Evolutionary conservation across 768 basidiomycete species (phyloP), one percentile per base, ranked within the genome.

Genomic region (Pleurotus tuber-regium): DNA sequence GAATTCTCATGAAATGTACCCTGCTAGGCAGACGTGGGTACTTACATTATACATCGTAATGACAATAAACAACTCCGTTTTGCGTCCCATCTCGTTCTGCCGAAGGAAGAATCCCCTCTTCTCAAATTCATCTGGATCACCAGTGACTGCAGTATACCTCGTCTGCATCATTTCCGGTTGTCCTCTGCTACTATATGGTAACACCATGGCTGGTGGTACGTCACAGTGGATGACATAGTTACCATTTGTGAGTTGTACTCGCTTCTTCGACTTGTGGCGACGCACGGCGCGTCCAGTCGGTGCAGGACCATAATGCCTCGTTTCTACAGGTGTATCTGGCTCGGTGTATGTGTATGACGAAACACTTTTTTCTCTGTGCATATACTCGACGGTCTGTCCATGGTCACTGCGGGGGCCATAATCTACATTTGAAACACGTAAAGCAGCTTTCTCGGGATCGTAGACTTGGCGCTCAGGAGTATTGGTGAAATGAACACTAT

Each of bases 41-140:
- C 60, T 51, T 66, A 96, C 95, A 65, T 97, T 97, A 65, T 87
- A 97, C 92, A 97, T 93, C 19, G 94, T 98, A 60, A 98, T 89
- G 52, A 92, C 90, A 63, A 98, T 88, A 71, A 96, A 89, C 50
- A 98, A 65, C 62, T 98, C 95, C 10, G 93, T 97, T 51, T 86
- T 79, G 48, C 93, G 77, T 25, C 84, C 83, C 54, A 70, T 80
- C 61, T 89, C 80, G 62, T 87, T 87, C 64, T 97, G 95, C 44
- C 94, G 77, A 25, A 98, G 75, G 54, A 86, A 89, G 66, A 91
- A 95, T 9, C 89, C 86, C 41, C 82, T 82, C 63, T 77, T 80
- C 67, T 89, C 84, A 63, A 95, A 97, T 28, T 95, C 87, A 63
- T 98, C 90, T 1, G 95, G 94, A 63, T 94, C 92, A 65, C 93